Conservation (phyloP, 208 protist genomes). For the Trypanosoma caninum region DNA sequence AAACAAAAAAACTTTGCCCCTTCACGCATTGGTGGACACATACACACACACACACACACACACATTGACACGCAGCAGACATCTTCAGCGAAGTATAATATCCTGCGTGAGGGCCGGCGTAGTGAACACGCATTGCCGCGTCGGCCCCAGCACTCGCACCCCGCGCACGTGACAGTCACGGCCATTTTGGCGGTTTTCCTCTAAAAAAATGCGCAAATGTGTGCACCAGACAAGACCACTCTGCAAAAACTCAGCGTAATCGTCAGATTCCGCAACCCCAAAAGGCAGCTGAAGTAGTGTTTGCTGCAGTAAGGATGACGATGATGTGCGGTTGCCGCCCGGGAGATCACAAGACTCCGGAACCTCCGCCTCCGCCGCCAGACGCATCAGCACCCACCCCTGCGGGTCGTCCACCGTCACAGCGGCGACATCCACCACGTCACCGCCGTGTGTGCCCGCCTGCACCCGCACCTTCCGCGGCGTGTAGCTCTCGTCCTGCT, state of each 20-base stretch:
- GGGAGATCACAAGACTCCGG: background rate
- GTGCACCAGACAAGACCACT: slow-evolving; percentile 69
- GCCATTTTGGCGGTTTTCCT: slow-evolving; percentile 79
- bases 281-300: background rate
- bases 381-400: slow-evolving; percentile 59
- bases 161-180: slow-evolving; percentile 81
- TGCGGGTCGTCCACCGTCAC: slow-evolving; percentile 39
- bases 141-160: slow-evolving; percentile 56
- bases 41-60: background rate
- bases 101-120: slow-evolving; percentile 32
- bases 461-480: slow-evolving; percentile 59
- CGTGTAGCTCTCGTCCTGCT: slow-evolving; percentile 87
- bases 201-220: slow-evolving; percentile 43
- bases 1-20: background rate
- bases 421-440: slow-evolving; percentile 60
- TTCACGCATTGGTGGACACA: background rate
- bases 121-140: slow-evolving; percentile 33
- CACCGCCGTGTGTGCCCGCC: slow-evolving; percentile 59
- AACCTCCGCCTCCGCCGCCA: slow-evolving; percentile 12
- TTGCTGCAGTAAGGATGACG: background rate
- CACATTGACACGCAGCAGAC: no score
- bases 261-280: slow-evolving; percentile 12
- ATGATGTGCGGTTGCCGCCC: no score
- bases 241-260: slow-evolving; percentile 22
- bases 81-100: slow-evolving; percentile 26